Percentiles rank a stretch among this genome's conserved stretches.
phyloP scores from a whole-genome alignment of 2,329 filamentous ascomycete genomes.

The Aquanectria penicillioides region DNA sequence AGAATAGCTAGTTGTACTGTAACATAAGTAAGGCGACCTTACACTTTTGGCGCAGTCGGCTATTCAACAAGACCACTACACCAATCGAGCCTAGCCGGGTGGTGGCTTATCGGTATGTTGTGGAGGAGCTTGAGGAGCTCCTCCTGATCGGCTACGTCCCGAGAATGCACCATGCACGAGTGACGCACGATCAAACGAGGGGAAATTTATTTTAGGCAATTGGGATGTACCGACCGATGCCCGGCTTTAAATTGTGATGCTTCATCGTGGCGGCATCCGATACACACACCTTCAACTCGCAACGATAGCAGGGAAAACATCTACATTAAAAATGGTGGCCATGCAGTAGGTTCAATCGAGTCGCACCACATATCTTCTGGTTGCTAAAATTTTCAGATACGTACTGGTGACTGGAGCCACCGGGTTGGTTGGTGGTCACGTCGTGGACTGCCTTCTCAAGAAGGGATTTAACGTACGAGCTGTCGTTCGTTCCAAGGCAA shows the following conservation, averaged over 20 bases:
- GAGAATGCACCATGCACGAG: not conserved
- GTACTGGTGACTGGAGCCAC: constrained; percentile 22
- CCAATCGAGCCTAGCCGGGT: no score
- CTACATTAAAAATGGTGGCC: not conserved
- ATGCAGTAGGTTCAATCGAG: not conserved
- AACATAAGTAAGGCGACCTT: no score
- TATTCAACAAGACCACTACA: no score
- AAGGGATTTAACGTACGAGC: constrained; percentile 18
- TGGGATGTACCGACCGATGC: no score
- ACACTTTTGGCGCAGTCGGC: no score
- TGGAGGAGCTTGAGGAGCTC: not conserved
- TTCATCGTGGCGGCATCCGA: no score
- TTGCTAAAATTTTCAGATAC: not conserved
- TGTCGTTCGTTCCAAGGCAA: constrained; percentile 17
- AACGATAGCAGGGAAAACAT: no score
- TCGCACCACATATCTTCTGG: not conserved
- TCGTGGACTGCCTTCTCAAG: not conserved
- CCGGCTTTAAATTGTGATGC: no score
- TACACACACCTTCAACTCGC: no score
- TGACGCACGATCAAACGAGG: not conserved
- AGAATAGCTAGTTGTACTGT: no score
- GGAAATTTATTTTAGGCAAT: not conserved
- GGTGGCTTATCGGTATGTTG: not conserved
- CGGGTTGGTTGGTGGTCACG: constrained; percentile 18
- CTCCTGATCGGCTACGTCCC: not conserved